A percentile compares a stretch with the other conserved stretches of the same genome.
These are phyloP conservation scores for Sporisorium exsertum DNA, from an alignment of 1,284 basidiomycete genomes.

Conservation along the genomic window DNA sequence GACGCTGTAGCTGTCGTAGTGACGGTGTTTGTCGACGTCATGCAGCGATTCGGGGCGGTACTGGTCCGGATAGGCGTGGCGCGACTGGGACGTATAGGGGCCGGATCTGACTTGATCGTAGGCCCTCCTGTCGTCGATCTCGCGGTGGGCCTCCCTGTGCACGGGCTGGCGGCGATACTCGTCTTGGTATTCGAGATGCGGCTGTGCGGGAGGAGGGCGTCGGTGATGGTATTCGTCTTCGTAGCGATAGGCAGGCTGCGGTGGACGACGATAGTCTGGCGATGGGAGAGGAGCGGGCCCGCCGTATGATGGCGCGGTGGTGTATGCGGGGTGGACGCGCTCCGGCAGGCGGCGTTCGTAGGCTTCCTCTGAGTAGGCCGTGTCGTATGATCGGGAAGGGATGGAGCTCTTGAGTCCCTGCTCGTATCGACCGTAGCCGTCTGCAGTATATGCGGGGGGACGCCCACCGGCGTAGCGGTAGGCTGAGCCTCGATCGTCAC, in stretches of 20 bases:
- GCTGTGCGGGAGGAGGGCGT: slow-evolving; percentile 12
- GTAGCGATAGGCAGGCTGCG: slow-evolving; percentile 29
- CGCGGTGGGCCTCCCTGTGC: slow-evolving; percentile 21
- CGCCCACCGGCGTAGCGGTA: slow-evolving; percentile 38
- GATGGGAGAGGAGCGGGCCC: slow-evolving; percentile 19
- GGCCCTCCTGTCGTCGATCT: slow-evolving; percentile 15
- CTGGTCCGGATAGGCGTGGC: slow-evolving; percentile 14
- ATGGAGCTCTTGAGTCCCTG: slow-evolving; percentile 26
- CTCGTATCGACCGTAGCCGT: slow-evolving; percentile 34
- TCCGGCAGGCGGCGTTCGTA: slow-evolving; percentile 36
- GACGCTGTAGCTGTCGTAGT: slow-evolving; percentile 33
- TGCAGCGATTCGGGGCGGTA: slow-evolving; percentile 19
- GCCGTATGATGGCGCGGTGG: slow-evolving; percentile 30
- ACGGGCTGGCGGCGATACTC: slow-evolving; percentile 29
- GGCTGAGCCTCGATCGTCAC: slow-evolving; percentile 32
- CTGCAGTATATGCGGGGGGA: slow-evolving; percentile 22
- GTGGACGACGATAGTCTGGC: slow-evolving; percentile 28
- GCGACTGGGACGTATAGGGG: slow-evolving; percentile 32
- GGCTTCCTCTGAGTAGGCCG: slow-evolving; percentile 14
- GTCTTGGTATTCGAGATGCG: slow-evolving; percentile 17
- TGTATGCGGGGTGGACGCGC: slow-evolving; percentile 42
- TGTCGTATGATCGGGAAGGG: slow-evolving; percentile 26
- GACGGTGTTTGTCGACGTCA: slow-evolving; percentile 28
- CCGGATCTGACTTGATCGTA: slow-evolving; percentile 24
- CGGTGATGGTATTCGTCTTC: slow-evolving; percentile 26